Evolutionary conservation across 2,329 filamentous ascomycete genomes (phyloP).

Genomic region (Penicillium occitanis): DNA sequence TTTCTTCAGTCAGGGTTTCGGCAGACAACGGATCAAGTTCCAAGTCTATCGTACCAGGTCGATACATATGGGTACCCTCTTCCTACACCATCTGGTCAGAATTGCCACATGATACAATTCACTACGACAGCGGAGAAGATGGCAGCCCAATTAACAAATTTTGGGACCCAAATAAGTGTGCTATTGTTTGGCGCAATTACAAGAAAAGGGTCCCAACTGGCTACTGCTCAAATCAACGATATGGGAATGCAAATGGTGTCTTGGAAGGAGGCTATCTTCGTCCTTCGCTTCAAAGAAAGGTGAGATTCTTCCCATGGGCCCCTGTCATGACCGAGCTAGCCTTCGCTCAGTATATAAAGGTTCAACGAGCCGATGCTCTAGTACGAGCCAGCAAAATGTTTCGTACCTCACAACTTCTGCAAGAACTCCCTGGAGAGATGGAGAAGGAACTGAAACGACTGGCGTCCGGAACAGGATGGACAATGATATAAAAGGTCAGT

Average conservation of each 20-base stretch:
- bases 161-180: no score
- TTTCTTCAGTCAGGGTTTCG: slow-evolving; percentile 8
- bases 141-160: no score
- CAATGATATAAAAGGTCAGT: no score
- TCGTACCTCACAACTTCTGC: neutral
- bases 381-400: neutral
- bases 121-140: neutral
- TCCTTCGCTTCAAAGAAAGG: no score
- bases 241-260: no score
- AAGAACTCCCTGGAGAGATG: neutral
- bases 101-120: neutral
- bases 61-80: neutral
- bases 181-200: no score
- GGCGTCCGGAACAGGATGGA: no score
- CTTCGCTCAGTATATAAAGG: neutral
- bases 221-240: no score
- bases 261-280: no score
- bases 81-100: neutral
- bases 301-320: neutral
- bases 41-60: neutral
- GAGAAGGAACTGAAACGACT: neutral
- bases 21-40: neutral
- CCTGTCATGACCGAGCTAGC: neutral
- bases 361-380: neutral
- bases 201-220: no score